A percentile compares a stretch with the other conserved stretches of the same genome.
phyloP scores from a whole-genome alignment of 208 protist species.

The Trichomonas gallinae region DNA sequence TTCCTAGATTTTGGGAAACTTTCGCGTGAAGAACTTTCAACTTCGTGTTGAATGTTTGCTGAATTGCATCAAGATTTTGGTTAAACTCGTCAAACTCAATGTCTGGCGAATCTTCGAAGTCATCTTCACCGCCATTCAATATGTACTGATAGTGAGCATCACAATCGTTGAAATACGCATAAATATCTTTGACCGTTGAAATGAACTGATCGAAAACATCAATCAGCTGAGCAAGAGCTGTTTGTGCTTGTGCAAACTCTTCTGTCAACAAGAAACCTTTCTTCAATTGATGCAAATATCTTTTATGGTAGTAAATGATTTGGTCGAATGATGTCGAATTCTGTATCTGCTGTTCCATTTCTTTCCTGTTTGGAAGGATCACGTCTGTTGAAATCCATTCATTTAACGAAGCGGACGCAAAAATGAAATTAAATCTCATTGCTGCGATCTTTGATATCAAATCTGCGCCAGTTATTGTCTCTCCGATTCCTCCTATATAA shows the following conservation, averaged over 20 bases:
- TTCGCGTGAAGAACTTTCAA: not conserved
- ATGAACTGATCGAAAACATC: not conserved
- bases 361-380: not conserved
- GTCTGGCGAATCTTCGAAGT: not conserved
- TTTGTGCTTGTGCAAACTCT: not conserved
- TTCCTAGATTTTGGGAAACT: not conserved
- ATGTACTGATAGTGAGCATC: not conserved
- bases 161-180: not conserved
- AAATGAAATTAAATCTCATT: not conserved
- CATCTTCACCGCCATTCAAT: not conserved
- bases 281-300: not conserved
- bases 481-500: not conserved
- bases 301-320: not conserved
- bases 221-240: not conserved
- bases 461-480: not conserved
- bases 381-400: not conserved
- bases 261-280: not conserved
- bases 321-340: not conserved
- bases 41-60: not conserved
- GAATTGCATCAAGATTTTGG: not conserved
- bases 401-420: not conserved
- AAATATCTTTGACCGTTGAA: not conserved
- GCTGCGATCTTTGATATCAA: not conserved
- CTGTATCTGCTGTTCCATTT: not conserved
- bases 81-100: not conserved